Evolutionary conservation across 495 filamentous ascomycete species (phyloP).

Genomic region (Neurospora sublineolata): DNA sequence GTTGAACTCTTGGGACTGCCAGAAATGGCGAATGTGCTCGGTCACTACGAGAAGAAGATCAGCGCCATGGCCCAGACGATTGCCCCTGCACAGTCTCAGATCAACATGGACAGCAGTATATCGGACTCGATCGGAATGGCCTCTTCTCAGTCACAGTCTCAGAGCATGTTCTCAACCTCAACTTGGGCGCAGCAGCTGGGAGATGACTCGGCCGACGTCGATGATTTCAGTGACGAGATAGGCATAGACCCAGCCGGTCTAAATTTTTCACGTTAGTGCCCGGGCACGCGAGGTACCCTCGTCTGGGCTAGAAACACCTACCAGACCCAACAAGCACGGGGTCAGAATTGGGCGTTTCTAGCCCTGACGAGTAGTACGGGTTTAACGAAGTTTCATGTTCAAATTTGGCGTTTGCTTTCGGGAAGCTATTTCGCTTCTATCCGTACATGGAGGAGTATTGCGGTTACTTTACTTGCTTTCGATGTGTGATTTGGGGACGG

Average conservation of each 20-base stretch:
- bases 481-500: neutral
- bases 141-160: neutral
- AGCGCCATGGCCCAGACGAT: neutral
- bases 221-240: conserved; percentile 7
- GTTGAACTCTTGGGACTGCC: neutral
- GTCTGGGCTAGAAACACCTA: neutral
- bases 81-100: neutral
- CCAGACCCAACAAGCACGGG: neutral
- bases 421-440: neutral
- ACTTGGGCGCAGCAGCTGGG: neutral
- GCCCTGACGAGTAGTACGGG: neutral
- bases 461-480: neutral
- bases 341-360: neutral
- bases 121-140: neutral
- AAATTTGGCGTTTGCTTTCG: neutral
- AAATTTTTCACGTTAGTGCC: neutral
- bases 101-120: neutral
- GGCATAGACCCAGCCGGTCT: neutral
- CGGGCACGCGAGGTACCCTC: neutral
- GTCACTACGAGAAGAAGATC: neutral
- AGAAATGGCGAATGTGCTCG: neutral
- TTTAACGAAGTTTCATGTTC: neutral
- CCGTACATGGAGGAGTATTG: neutral
- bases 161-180: neutral
- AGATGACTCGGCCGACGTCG: neutral